A percentile compares a stretch with the other conserved stretches of the same genome.
Conservation (phyloP, 352 stramenopile genomes). For the Phytophthora syringae region DNA sequence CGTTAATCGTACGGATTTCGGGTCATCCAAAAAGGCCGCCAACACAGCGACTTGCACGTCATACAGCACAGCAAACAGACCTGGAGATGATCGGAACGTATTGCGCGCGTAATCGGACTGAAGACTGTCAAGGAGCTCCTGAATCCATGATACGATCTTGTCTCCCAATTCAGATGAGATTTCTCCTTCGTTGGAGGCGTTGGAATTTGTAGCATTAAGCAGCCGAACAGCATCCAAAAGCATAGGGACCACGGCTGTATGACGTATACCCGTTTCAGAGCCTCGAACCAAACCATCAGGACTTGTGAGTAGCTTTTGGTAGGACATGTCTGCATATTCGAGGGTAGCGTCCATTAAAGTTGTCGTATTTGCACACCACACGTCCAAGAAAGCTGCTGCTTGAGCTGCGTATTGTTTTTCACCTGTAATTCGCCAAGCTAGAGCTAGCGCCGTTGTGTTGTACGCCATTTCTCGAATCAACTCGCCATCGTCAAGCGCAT, state of each 20-base stretch:
- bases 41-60: slow-evolving; percentile 53
- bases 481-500: slow-evolving; percentile 23
- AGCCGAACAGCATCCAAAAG: slow-evolving; percentile 49
- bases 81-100: slow-evolving; percentile 37
- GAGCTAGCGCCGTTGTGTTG: slow-evolving; percentile 50
- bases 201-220: slow-evolving; percentile 28
- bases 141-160: slow-evolving; percentile 34
- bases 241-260: slow-evolving; percentile 40
- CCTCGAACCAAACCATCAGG: slow-evolving; percentile 17
- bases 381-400: slow-evolving; percentile 35
- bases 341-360: slow-evolving; percentile 38
- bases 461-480: slow-evolving; percentile 55
- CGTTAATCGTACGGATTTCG: slow-evolving; percentile 40
- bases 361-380: slow-evolving; percentile 42
- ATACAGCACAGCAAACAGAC: slow-evolving; percentile 51
- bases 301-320: slow-evolving; percentile 32
- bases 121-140: slow-evolving; percentile 32
- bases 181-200: neutral
- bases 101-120: slow-evolving; percentile 27
- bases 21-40: slow-evolving; percentile 53
- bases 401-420: slow-evolving; percentile 44
- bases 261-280: slow-evolving; percentile 34
- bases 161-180: slow-evolving; percentile 3
- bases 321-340: slow-evolving; percentile 45
- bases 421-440: slow-evolving; percentile 42